These are phyloP conservation scores for Phytophthora meadii DNA, from an alignment of 352 stramenopile genomes.

Conservation along the genomic window DNA sequence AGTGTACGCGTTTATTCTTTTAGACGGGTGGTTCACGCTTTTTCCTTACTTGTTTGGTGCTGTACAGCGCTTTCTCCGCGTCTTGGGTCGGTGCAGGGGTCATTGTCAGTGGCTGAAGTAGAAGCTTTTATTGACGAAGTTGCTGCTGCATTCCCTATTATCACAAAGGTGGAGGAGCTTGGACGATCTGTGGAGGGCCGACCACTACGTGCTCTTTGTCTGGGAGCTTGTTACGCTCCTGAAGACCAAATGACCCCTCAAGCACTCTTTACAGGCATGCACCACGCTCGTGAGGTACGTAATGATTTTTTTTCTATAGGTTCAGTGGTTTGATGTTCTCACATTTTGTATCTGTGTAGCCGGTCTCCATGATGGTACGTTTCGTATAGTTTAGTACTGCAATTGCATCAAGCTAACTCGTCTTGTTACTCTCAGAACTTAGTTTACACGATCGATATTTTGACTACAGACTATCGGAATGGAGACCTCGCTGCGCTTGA, in stretches of 20 bases:
- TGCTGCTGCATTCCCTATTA: slow-evolving; percentile 40
- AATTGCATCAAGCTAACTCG: too few species aligned
- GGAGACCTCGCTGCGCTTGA: slow-evolving; percentile 59
- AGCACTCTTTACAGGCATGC: slow-evolving; percentile 83
- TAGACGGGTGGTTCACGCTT: not conserved
- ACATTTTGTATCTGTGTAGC: slow-evolving; percentile 36
- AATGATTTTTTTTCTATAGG: slow-evolving; percentile 3
- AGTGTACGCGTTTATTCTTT: slow-evolving; percentile 36
- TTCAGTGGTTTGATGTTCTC: not conserved
- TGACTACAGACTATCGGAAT: slow-evolving; percentile 65
- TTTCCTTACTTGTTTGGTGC: slow-evolving; percentile 1
- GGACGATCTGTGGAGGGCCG: slow-evolving; percentile 67
- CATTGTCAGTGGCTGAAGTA: slow-evolving; percentile 69
- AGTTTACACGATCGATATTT: slow-evolving; percentile 84
- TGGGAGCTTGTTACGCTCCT: slow-evolving; percentile 56
- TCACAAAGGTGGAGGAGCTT: slow-evolving; percentile 65
- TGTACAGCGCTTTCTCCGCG: slow-evolving; percentile 51
- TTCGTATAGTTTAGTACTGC: too few species aligned
- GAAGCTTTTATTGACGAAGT: slow-evolving; percentile 62
- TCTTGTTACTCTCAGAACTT: slow-evolving; percentile 55
- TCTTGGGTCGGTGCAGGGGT: slow-evolving; percentile 68
- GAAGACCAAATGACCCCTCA: slow-evolving; percentile 45
- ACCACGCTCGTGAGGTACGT: slow-evolving; percentile 81
- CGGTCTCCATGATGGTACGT: slow-evolving; percentile 88
- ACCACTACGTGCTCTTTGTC: slow-evolving; percentile 68